Evolutionary conservation across 23 red algal species (phyloP), one percentile per base, ranked within the genome.

Genomic region (Gracilaria caudata): DNA sequence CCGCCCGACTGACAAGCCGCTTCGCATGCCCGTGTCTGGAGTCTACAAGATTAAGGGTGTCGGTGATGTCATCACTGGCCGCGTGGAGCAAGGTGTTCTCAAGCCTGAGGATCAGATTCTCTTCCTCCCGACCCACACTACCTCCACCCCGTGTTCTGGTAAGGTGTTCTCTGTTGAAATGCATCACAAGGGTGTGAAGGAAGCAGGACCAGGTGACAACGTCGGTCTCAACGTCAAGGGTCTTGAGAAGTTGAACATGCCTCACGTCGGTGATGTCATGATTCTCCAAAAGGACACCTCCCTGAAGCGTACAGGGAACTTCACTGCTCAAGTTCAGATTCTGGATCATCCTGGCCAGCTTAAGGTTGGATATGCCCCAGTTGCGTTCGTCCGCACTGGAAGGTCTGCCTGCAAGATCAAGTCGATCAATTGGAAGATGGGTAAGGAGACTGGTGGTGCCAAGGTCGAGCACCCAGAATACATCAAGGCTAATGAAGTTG

Each of bases 41-140:
- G 97, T 99, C 24, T 99, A 99, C 87, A 99, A 99, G 90, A 99
- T 99, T 78, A 92, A 92, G 64, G 97, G 97, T 92, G 92, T 99
- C 25, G 97, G 97, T 82, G 92, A 91, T 59, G 97, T 99, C 56
- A 94, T 92, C 58, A 92, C 92, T 63, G 97, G 97, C 63, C 97
- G 97, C 84, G 97, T 99, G 36, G 97, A 99, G 80, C 91, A 91
- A 26, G 97, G 97, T 85, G 75, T 84, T 21, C 51, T 99, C 51
- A 95, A 95, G 88, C 97, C 97, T 80, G 97, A 94, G 14, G 92
- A 94, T 68, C 93, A 94, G 53, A 83, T 95, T 30, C 89, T 92
- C 13, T 99, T 99, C 86, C 80, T 92, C 17, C 97, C 97, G 23
- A 94, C 94, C 72, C 87, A 91, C 71, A 73, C 86, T 1, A 83